A percentile compares a stretch with the other conserved stretches of the same genome.
These are phyloP conservation scores for Fraxinus latifolia DNA, from an alignment of 305 asterid genomes.

Conservation along the genomic window DNA sequence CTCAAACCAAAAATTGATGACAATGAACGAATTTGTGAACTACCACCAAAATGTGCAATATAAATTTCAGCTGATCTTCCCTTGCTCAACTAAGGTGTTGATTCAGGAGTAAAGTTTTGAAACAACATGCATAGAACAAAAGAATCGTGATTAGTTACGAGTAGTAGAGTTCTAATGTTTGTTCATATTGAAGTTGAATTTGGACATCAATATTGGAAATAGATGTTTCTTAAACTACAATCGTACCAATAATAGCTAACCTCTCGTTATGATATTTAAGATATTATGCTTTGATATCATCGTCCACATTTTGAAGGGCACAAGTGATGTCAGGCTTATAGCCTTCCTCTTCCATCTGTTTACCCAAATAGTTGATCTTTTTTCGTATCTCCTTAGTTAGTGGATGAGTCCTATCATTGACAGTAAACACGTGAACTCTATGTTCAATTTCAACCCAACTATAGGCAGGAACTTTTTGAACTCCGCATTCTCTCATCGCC, in stretches of 20 bases:
- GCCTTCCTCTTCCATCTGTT: conserved; percentile 65
- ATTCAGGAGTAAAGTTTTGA: too few species aligned
- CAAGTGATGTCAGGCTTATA: conserved; percentile 55
- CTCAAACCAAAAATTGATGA: too few species aligned
- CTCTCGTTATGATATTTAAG: conserved; percentile 80
- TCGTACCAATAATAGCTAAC: conserved; percentile 76
- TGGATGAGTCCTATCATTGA: conserved; percentile 66
- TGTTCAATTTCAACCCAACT: conserved; percentile 80
- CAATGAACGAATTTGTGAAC: too few species aligned
- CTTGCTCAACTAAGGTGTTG: too few species aligned
- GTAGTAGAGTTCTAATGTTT: neutral
- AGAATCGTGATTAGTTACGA: neutral
- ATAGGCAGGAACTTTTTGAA: conserved; percentile 63
- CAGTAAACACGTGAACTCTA: conserved; percentile 57
- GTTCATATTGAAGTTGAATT: neutral
- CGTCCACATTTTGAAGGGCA: conserved; percentile 61
- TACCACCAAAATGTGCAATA: too few species aligned
- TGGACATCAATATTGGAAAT: neutral
- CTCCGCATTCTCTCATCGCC: conserved; percentile 75
- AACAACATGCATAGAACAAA: neutral
- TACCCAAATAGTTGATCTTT: conserved; percentile 44
- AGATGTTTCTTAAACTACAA: neutral
- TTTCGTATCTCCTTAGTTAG: conserved; percentile 40
- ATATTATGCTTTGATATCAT: conserved; percentile 52
- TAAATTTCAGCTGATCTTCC: too few species aligned